Evolutionary conservation across 2,329 filamentous ascomycete species (phyloP), one percentile per base, ranked within the genome.

Genomic region (Xylaria sp.): DNA sequence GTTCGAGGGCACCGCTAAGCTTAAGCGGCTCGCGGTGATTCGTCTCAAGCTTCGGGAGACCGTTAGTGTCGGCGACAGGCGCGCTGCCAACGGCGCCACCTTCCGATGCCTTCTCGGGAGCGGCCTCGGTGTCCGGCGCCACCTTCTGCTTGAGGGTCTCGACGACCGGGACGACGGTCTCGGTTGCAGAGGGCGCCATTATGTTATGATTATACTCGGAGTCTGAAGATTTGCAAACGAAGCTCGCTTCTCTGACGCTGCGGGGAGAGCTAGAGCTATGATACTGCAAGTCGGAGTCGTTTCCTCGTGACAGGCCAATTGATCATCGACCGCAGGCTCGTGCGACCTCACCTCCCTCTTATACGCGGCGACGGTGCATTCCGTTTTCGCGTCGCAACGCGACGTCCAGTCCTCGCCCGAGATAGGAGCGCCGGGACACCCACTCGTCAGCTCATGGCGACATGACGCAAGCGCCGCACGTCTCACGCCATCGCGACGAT

Each of bases 1-100:
- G 60, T 38, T 87, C 79, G 0, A 87, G 76, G 1, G 73, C 78
- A 0, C 85, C 85, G 1, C 79, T 81, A 3, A 80, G 73, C 71
- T 82, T 79, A 7, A 85, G 71, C 0, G 83, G 83, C 47, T 72
- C 69, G 29, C 62, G 58, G 27, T 72, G 69, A 19, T 44, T 65
- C 9, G 62, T 70, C 58, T 67, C 56, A n/a, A 71, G 61, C 52
- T 71, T 64, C 1, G 69, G 69, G 27, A 62, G 46, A 7, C 60
- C 60, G 6, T 69, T 53, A 35, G 41, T 6, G 19, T 65, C 63
- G 15, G 47, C 33, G 17, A 62, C 25, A 7, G 58, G 49, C 1
- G 62, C 62, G 54, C 62, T 59, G 10, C 66, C 63, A 23, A 67
- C 60, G 9, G 64, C 65, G 9, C 54, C 48, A 17, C 54, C 46